Conservation (phyloP, 2,329 filamentous ascomycete species). For the Cercospora canescens region DNA sequence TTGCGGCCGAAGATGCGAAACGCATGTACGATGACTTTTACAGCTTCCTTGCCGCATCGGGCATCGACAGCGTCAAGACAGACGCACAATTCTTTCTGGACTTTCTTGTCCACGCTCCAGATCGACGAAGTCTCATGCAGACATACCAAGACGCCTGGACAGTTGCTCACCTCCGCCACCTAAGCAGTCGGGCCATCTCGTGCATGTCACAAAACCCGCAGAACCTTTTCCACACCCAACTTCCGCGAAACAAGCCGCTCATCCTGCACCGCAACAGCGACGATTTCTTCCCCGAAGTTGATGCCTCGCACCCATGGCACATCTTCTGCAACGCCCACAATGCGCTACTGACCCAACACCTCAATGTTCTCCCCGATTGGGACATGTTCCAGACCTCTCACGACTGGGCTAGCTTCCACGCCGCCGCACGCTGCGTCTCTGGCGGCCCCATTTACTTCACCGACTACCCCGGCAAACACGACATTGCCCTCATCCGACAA, state of each 20-base stretch:
- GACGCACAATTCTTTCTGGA: conserved; percentile 92
- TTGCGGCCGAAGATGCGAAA: conserved; percentile 71
- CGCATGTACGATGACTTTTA: conserved; percentile 93
- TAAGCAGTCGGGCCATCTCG: conserved; percentile 75
- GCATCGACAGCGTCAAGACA: conserved; percentile 86
- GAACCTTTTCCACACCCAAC: conserved; percentile 79
- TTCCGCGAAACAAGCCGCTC: conserved; percentile 72
- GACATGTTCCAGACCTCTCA: conserved; percentile 72
- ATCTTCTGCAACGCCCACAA: conserved; percentile 94
- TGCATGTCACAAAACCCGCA: conserved; percentile 94
- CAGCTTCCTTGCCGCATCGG: conserved; percentile 69
- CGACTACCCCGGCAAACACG: conserved; percentile 79
- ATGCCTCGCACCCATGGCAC: conserved; percentile 87
- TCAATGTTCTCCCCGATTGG: conserved; percentile 86
- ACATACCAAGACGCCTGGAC: conserved; percentile 87
- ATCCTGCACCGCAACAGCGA: conserved; percentile 82
- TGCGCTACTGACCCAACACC: conserved; percentile 73
- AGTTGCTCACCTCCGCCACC: conserved; percentile 73
- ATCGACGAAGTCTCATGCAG: conserved; percentile 69
- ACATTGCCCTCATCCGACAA: conserved; percentile 71
- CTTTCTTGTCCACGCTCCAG: conserved; percentile 65
- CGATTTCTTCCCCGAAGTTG: conserved; percentile 85
- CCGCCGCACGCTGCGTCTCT: conserved; percentile 82
- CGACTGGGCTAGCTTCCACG: conserved; percentile 78
- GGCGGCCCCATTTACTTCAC: conserved; percentile 95